phyloP scores from a whole-genome alignment of 371 early-diverging fungal genomes.

The Globomyces sp. region DNA sequence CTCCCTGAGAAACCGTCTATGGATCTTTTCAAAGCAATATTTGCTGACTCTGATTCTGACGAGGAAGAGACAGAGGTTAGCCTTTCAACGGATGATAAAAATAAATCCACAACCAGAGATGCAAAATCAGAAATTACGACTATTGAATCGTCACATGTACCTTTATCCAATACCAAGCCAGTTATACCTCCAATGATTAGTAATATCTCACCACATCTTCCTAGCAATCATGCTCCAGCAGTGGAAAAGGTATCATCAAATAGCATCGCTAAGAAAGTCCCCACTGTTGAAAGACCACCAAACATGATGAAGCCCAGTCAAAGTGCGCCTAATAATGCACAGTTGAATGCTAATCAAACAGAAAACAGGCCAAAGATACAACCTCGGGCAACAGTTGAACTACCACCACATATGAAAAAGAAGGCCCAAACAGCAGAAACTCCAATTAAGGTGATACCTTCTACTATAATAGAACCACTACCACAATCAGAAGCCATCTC shows the following conservation, averaged over 20 bases:
- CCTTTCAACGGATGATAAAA: constrained; percentile 20
- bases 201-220: not conserved
- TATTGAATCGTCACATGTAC: not conserved
- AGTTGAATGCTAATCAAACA: too few species aligned
- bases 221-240: not conserved
- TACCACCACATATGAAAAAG: not conserved
- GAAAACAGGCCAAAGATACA: too few species aligned
- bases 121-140: not conserved
- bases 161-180: not conserved
- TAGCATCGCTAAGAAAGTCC: not conserved
- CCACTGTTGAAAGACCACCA: too few species aligned
- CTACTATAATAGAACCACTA: constrained; percentile 33
- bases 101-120: not conserved
- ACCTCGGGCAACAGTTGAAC: not conserved
- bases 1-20: constrained; percentile 59
- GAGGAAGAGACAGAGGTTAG: constrained; percentile 40
- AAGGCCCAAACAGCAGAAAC: not conserved
- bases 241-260: not conserved
- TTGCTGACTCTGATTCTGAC: constrained; percentile 66
- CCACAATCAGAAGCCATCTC: not conserved
- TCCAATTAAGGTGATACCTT: not conserved
- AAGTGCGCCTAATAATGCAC: too few species aligned
- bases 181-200: not conserved
- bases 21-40: constrained; percentile 86
- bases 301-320: too few species aligned